Evolutionary conservation across 306 rosid genomes (phyloP), one percentile per base, ranked within the genome.

Genomic region (Trifolium pratense): DNA sequence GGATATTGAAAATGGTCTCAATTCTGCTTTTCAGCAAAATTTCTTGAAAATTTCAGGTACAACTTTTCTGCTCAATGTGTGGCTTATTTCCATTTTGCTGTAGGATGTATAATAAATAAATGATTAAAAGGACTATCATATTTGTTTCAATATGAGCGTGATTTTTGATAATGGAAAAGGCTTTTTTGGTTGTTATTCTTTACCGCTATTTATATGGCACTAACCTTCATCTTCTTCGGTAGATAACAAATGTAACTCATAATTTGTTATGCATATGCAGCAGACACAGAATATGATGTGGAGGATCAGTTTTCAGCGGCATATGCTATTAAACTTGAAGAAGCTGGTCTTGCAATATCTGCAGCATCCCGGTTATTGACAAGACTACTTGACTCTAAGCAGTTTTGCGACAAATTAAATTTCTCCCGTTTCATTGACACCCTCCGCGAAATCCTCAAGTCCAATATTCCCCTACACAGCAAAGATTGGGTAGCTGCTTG

Each of bases 401-500:
- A 74, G 78, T 85, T 93, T 64, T 17, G 68, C 59, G 48, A 37
- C 56, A 81, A 81, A 34, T 79, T 89, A 80, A 78, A 93, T 53
- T 51, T 86, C 16, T 15, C 59, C 39, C 80, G 80, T 79, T 89
- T 91, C 82, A 82, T 79, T 9, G 81, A 75, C 34, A 59, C 75
- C 86, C 96, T 93, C 48, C 80, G 96, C 1, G 57, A 71, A 74
- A 86, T 84, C 80, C 91, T 93, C 48, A 85, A 87, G 86, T 87
- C 93, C 18, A 55, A 75, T 4, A 82, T 91, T 64, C 92, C 97
- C 26, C 83, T 89, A 16, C 85, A 58, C 68, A 69, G 48, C 84
- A 93, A 91, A 88, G 96, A 91, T 4, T 87, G 93, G 93, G 87
- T 91, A 57, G 96, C 96, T 74, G 93, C 92, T 57, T 89, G 93